These are phyloP conservation scores for Lepidium africanum DNA, from an alignment of 345 rosid genomes.

Conservation along the genomic window DNA sequence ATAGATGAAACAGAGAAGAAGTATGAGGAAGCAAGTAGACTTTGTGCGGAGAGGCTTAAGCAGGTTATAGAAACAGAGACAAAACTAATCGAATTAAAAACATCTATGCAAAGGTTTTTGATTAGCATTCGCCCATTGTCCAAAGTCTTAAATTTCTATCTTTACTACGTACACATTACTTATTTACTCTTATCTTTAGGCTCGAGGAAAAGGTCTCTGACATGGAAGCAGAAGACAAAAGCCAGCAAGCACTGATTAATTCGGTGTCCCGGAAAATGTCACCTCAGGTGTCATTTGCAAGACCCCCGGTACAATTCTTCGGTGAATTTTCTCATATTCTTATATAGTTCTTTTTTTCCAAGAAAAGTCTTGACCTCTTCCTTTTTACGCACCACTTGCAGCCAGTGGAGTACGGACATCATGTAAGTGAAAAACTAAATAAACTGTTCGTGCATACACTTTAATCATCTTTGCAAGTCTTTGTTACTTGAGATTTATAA, in stretches of 20 bases:
- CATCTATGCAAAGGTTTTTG: constrained; percentile 69
- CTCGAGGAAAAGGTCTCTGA: constrained; percentile 82
- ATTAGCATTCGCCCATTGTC: background rate
- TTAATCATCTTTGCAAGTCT: constrained; percentile 1
- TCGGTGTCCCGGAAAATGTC: constrained; percentile 53
- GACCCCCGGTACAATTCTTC: constrained; percentile 37
- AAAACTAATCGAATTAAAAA: constrained; percentile 78
- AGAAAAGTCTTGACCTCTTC: constrained; percentile 16
- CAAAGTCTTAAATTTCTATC: background rate
- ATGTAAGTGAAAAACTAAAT: constrained; percentile 36
- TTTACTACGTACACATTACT: background rate
- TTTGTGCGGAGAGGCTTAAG: constrained; percentile 71
- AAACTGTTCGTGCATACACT: constrained; percentile 1
- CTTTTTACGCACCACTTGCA: constrained; percentile 30
- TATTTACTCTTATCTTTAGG: constrained; percentile 32
- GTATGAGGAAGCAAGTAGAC: constrained; percentile 63
- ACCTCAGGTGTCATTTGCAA: constrained; percentile 40
- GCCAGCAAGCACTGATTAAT: constrained; percentile 50
- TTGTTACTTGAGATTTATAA: background rate
- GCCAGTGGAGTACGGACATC: constrained; percentile 70
- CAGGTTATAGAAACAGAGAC: constrained; percentile 75
- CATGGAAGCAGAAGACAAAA: constrained; percentile 72
- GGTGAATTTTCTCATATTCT: background rate
- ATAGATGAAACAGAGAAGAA: constrained; percentile 76
- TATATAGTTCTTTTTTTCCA: background rate